Evolutionary conservation across 768 basidiomycete species (phyloP).

Genomic region (Porphyrellus cyaneotinctus): DNA sequence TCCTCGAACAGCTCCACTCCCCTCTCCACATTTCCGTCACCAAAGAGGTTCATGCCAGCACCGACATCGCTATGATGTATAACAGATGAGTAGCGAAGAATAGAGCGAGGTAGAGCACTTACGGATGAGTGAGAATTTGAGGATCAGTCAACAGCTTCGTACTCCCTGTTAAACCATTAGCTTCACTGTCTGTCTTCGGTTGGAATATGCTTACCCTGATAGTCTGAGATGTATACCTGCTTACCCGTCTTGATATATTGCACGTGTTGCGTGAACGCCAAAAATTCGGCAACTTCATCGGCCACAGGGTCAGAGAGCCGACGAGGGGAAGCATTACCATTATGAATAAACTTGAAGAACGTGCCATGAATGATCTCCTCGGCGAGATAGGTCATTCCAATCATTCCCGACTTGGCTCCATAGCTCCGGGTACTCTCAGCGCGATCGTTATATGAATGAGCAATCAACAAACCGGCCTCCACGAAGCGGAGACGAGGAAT

Average conservation of each 20-base stretch:
- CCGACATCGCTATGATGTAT: neutral
- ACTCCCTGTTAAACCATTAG: neutral
- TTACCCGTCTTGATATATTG: neutral
- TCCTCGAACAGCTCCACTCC: neutral
- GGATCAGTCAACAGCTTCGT: neutral
- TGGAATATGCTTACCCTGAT: neutral
- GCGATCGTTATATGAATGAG: too few species aligned
- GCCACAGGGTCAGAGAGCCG: neutral
- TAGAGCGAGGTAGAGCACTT: too few species aligned
- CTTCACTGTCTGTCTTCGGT: neutral
- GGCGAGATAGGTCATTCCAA: too few species aligned
- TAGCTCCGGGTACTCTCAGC: too few species aligned
- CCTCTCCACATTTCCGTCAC: neutral
- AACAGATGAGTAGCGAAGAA: too few species aligned
- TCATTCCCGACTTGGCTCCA: too few species aligned
- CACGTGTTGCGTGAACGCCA: neutral
- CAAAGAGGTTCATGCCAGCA: neutral
- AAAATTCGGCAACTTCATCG: neutral
- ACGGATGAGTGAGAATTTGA: neutral
- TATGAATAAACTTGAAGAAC: neutral
- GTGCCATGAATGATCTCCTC: neutral
- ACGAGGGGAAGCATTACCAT: neutral
- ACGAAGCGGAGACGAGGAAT: neutral
- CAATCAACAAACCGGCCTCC: neutral
- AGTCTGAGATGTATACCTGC: neutral